Conservation (phyloP, 495 filamentous ascomycete species). For the Haplographium delicatum region DNA sequence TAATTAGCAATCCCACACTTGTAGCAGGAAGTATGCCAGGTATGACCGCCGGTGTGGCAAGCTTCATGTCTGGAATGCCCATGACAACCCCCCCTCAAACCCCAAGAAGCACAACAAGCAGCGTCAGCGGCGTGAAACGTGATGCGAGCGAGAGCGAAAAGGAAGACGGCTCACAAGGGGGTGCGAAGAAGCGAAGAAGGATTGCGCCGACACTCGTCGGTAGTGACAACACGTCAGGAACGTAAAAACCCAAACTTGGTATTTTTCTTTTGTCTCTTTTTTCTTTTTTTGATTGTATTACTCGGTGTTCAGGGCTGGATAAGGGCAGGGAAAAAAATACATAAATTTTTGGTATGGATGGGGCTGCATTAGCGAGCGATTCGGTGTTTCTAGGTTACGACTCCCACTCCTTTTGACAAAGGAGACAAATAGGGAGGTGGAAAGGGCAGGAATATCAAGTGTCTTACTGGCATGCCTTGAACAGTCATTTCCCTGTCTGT, state of each 20-base stretch:
- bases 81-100: constrained; percentile 72
- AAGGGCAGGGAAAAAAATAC: too few species aligned
- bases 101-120: constrained; percentile 48
- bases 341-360: too few species aligned
- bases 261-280: neutral
- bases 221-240: neutral
- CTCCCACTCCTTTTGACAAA: too few species aligned
- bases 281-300: neutral
- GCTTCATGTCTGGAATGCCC: constrained; percentile 46
- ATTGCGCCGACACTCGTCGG: constrained; percentile 69
- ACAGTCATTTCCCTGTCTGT: too few species aligned
- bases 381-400: too few species aligned
- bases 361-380: too few species aligned
- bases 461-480: too few species aligned
- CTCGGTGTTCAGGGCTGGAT: too few species aligned
- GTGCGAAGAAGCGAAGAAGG: constrained; percentile 63
- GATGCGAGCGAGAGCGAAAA: constrained; percentile 51
- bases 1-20: constrained; percentile 73
- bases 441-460: too few species aligned
- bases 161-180: constrained; percentile 13
- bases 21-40: constrained; percentile 68
- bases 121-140: constrained; percentile 50
- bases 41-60: constrained; percentile 64
- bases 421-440: too few species aligned
- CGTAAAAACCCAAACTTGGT: too few species aligned